phyloP scores from a whole-genome alignment of 352 stramenopile species.

The Phytophthora capsici region DNA sequence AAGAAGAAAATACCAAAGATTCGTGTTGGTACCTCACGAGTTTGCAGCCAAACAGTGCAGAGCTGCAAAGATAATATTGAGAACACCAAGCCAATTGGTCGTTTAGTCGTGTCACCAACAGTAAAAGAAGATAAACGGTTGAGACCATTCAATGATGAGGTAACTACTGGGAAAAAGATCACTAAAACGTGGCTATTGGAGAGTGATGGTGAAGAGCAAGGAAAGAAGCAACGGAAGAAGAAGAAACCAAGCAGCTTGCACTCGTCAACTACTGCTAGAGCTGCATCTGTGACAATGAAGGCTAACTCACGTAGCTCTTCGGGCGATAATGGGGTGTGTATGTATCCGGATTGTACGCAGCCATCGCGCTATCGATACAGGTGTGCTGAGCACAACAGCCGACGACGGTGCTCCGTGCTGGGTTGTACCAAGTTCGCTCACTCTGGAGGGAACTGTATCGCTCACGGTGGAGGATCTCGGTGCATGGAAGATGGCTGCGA shows the following conservation, averaged over 20 bases:
- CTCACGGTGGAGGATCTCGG: conserved; percentile 15
- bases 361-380: background rate
- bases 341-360: conserved; percentile 1
- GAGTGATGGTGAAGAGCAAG: conserved; percentile 1
- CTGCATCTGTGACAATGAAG: background rate
- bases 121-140: no score
- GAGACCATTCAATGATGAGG: background rate
- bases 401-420: conserved; percentile 2
- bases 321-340: background rate
- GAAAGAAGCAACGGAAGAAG: background rate
- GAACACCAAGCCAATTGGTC: no score
- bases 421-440: conserved; percentile 19
- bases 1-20: no score
- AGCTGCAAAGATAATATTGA: no score
- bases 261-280: background rate
- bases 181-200: background rate
- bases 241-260: background rate
- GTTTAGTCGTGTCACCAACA: no score
- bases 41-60: no score
- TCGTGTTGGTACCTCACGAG: no score
- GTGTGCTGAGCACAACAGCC: conserved; percentile 6
- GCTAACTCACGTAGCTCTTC: background rate
- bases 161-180: background rate
- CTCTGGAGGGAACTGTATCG: conserved; percentile 10
- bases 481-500: conserved; percentile 6